Conservation (phyloP, 768 basidiomycete genomes). For the Termitomyces sp. region DNA sequence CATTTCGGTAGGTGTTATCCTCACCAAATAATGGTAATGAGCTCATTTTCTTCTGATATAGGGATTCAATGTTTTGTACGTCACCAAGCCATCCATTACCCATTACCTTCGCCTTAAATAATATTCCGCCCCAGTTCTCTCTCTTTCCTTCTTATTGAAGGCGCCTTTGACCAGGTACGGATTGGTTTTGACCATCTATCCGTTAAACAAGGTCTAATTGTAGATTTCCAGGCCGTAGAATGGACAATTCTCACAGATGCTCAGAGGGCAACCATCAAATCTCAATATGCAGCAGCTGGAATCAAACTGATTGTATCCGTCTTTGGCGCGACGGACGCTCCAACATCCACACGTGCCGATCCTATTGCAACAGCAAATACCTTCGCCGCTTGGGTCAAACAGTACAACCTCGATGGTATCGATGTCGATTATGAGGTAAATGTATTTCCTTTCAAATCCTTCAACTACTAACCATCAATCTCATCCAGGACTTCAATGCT, state of each 20-base stretch:
- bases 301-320: slow-evolving; percentile 62
- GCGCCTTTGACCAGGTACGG: slow-evolving; percentile 54
- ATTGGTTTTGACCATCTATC: not conserved
- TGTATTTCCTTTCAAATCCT: not conserved
- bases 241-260: slow-evolving; percentile 45
- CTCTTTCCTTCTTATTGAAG: slow-evolving; percentile 53
- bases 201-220: not conserved
- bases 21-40: not conserved
- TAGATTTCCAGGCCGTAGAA: slow-evolving; percentile 36
- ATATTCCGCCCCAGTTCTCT: slow-evolving; percentile 28
- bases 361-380: slow-evolving; percentile 58
- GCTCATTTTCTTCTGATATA: slow-evolving; percentile 15
- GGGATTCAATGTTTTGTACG: slow-evolving; percentile 62
- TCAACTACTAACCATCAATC: not conserved
- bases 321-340: slow-evolving; percentile 56
- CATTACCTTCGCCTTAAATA: not conserved
- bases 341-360: slow-evolving; percentile 57
- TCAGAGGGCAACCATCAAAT: slow-evolving; percentile 48
- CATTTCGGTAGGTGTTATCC: slow-evolving; percentile 30
- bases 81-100: not conserved
- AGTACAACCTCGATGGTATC: slow-evolving; percentile 62
- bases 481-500: slow-evolving; percentile 54
- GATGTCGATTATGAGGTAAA: slow-evolving; percentile 70
- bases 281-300: slow-evolving; percentile 52
- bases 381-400: slow-evolving; percentile 62